Base-by-base conservation (phyloP, 805 yeast genomes). In the Yamadazyma scolyti region DNA sequence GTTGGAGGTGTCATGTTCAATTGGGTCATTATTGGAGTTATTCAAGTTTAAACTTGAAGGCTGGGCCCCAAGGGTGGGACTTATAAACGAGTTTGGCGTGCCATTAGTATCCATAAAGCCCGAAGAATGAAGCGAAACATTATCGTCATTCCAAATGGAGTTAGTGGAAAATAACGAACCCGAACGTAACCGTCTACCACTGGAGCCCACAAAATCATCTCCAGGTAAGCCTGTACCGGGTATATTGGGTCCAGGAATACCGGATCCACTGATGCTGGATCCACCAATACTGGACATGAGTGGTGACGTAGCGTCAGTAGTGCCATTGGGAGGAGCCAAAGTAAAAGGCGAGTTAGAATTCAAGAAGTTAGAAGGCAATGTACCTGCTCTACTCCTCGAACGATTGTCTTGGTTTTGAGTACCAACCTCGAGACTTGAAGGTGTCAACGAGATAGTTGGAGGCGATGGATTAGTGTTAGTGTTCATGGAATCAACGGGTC, bases 321-420 rank as follows among this genome's bases (percentile, higher is more conserved):
- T 20, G 16, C 40, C 20, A 10, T 23, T 17, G 3, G 23, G 28
- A 15, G 23, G n/a, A 12, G 16, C 9, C 4, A 7, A 19, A n/a
- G 29, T 29, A 20, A 23, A 25, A 4, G 23, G 9, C 10, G 23
- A 23, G 28, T 25, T 30, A 7, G 37, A 31, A 21, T 46, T 43
- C 28, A 52, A 36, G 35, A 79, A 67, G 28, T 80, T 60, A 13
- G 88, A 77, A 6, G 93, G 90, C 28, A 84, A 59, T 9, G 94
- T 84, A 2, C 93, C 93, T 2, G 93, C 83, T 42, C 94, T 69
- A 26, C 82, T 76, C 39, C 93, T 69, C 10, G 24, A 16, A 10
- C 36, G 56, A 46, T 35, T 59, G 13, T 27, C 47, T 38, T 18
- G 35, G 43, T 21, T 53, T 53, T 25, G 36, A 9, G 23, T 10